Evolutionary conservation across 2,329 filamentous ascomycete species (phyloP).

Genomic region (Botrytis byssoidea): DNA sequence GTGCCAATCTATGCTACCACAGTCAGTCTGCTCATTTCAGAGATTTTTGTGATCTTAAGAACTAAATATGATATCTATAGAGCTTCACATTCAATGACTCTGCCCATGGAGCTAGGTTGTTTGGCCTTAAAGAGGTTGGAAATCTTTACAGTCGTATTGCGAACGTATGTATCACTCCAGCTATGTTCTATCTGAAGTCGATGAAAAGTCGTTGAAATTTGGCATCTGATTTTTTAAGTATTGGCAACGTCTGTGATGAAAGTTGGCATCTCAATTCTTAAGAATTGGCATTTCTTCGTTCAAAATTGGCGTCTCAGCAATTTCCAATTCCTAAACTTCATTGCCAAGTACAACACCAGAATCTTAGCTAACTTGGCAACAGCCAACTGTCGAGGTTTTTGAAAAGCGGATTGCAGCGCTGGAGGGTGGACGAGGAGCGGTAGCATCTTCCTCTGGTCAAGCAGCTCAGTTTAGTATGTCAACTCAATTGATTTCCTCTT

Average conservation of each 20-base stretch:
- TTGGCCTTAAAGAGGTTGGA: conserved; percentile 89
- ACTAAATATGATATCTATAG: conserved; percentile 44
- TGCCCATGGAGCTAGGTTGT: conserved; percentile 89
- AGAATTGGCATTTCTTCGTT: background rate
- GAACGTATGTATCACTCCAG: conserved; percentile 60
- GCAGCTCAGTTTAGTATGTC: conserved; percentile 73
- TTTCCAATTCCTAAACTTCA: background rate
- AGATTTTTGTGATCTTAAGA: background rate
- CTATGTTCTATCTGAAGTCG: background rate
- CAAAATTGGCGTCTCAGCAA: conserved; percentile 13
- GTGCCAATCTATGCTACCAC: conserved; percentile 95
- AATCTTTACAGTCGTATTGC: conserved; percentile 98
- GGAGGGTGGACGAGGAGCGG: conserved; percentile 83
- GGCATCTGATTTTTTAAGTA: conserved; percentile 9
- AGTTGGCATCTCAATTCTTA: conserved; percentile 10
- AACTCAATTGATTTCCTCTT: background rate
- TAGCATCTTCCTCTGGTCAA: conserved; percentile 83
- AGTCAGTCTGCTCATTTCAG: conserved; percentile 40
- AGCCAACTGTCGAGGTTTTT: conserved; percentile 92
- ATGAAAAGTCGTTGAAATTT: conserved; percentile 13
- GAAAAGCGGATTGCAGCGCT: conserved; percentile 95
- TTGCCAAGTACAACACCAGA: conserved; percentile 10
- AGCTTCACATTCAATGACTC: conserved; percentile 95
- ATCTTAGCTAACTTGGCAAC: conserved; percentile 17
- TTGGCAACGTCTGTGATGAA: conserved; percentile 17